Conservation (phyloP, 495 filamentous ascomycete species). For the Talaromyces liani region DNA sequence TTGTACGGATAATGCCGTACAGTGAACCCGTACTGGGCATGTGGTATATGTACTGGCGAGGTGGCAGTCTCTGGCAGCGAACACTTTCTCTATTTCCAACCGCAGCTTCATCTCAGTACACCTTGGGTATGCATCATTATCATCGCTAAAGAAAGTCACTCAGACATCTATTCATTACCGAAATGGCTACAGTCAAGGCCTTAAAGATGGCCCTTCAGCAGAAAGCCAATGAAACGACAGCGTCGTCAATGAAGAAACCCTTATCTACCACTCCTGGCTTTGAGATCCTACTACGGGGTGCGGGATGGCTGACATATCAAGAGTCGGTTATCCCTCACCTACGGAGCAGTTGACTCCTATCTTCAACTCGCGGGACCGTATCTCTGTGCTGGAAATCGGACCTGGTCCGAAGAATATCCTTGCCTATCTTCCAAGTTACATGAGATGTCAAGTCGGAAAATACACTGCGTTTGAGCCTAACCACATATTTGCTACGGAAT, state of each 20-base stretch:
- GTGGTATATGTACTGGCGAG: background rate
- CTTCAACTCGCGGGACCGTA: slow-evolving; percentile 34
- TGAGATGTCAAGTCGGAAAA: slow-evolving; percentile 38
- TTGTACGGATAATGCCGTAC: background rate
- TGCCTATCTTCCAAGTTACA: slow-evolving; percentile 37
- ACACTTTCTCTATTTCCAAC: background rate
- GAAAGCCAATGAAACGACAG: slow-evolving; percentile 20
- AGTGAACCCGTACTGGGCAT: background rate
- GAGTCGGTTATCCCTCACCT: slow-evolving; percentile 54
- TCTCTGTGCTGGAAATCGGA: slow-evolving; percentile 56
- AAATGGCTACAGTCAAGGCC: slow-evolving; percentile 46
- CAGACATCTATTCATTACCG: background rate
- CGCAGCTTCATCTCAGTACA: background rate
- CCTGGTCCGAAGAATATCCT: slow-evolving; percentile 52
- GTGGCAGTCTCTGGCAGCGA: background rate
- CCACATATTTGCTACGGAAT: slow-evolving; percentile 34
- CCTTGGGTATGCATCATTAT: background rate
- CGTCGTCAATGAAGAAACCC: slow-evolving; percentile 25
- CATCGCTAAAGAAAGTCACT: too few species aligned
- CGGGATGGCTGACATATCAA: slow-evolving; percentile 41
- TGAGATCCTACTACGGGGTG: slow-evolving; percentile 35
- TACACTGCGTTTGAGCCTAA: slow-evolving; percentile 55
- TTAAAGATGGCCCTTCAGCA: slow-evolving; percentile 44
- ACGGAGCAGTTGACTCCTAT: slow-evolving; percentile 38
- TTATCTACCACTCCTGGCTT: slow-evolving; percentile 50